Conservation (phyloP, 768 basidiomycete species). For the Mycena maculata region DNA sequence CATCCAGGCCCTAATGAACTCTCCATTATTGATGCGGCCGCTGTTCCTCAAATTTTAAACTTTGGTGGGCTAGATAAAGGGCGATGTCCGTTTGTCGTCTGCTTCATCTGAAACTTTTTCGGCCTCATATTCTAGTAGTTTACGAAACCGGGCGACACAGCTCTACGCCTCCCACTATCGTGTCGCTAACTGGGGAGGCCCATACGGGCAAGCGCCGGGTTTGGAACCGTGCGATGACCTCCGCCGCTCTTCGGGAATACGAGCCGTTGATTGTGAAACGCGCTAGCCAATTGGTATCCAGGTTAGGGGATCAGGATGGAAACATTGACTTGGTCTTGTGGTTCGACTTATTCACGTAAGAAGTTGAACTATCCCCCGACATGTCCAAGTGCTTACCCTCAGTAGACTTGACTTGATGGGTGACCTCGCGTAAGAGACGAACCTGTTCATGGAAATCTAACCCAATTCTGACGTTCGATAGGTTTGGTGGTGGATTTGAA, state of each 20-base stretch:
- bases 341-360: slow-evolving; percentile 54
- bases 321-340: slow-evolving; percentile 47
- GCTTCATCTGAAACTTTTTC: neutral
- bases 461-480: neutral
- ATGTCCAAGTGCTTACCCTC: neutral
- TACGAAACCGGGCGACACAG: slow-evolving; percentile 12
- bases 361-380: slow-evolving; percentile 24
- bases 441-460: slow-evolving; percentile 4
- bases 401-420: slow-evolving; percentile 53
- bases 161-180: slow-evolving; percentile 2
- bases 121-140: neutral
- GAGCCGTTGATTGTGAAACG: slow-evolving; percentile 51
- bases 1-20: slow-evolving; percentile 28
- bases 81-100: slow-evolving; percentile 11
- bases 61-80: slow-evolving; percentile 25
- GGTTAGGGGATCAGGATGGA: slow-evolving; percentile 44
- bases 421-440: slow-evolving; percentile 46
- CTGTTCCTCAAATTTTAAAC: slow-evolving; percentile 19
- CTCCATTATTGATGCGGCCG: slow-evolving; percentile 22
- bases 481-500: slow-evolving; percentile 31
- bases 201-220: slow-evolving; percentile 58
- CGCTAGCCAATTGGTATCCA: slow-evolving; percentile 52
- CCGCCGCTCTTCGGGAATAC: slow-evolving; percentile 58
- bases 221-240: slow-evolving; percentile 64
- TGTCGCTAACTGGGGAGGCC: slow-evolving; percentile 11